Evolutionary conservation across 106 monocot genomes (phyloP).

Genomic region (Ottelia alismoides): DNA sequence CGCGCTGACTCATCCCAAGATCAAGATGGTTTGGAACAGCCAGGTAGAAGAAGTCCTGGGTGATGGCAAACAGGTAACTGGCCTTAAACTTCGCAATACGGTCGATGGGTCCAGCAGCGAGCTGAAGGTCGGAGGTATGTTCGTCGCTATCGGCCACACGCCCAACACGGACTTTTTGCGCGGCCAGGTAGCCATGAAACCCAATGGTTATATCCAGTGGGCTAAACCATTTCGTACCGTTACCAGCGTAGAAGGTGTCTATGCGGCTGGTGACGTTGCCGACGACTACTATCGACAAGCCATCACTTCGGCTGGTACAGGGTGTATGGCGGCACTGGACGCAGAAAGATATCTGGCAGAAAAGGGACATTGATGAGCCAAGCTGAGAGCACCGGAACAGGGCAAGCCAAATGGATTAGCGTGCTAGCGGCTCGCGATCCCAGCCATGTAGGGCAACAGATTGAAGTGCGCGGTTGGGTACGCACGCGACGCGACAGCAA

Average conservation of each 20-base stretch:
- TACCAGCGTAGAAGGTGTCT: slow-evolving; percentile 61
- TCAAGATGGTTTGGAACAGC: slow-evolving; percentile 52
- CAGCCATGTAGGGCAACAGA: no score
- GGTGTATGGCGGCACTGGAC: no score
- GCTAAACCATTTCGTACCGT: slow-evolving; percentile 53
- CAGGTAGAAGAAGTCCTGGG: slow-evolving; percentile 57
- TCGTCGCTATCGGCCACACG: slow-evolving; percentile 76
- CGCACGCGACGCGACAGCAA: no score
- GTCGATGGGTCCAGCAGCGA: slow-evolving; percentile 35
- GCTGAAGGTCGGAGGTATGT: slow-evolving; percentile 47
- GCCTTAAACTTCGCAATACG: slow-evolving; percentile 57
- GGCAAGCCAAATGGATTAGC: no score
- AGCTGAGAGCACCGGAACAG: no score
- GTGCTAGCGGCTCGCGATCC: no score
- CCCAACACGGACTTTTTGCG: slow-evolving; percentile 61
- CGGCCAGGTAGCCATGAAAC: slow-evolving; percentile 57
- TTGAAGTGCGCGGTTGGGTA: no score
- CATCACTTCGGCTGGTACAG: slow-evolving; percentile 69
- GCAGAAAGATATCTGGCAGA: no score
- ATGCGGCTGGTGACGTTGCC: slow-evolving; percentile 78
- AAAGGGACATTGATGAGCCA: no score
- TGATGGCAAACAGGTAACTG: slow-evolving; percentile 25
- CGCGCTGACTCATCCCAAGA: slow-evolving; percentile 44
- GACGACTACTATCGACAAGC: slow-evolving; percentile 85
- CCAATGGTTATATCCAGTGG: slow-evolving; percentile 55